Conservation (phyloP, 2,329 filamentous ascomycete genomes). For the Elsinoe necatrix region DNA sequence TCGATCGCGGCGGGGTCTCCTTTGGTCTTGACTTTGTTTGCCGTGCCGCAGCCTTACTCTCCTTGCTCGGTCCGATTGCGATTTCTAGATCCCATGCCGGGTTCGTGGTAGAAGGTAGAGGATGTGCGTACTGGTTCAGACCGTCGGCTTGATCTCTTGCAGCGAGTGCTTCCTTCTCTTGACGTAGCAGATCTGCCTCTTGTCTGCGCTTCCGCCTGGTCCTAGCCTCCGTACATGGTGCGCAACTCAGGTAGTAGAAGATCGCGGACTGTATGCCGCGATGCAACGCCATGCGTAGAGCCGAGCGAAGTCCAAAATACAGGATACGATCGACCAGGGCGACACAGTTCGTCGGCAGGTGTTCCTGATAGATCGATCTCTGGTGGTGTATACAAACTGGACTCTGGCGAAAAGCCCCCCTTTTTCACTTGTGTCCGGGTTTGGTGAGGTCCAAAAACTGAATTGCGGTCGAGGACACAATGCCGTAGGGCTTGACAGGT, state of each 20-base stretch:
- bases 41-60: constrained; percentile 30
- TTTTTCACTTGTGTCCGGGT: background rate
- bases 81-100: constrained; percentile 87
- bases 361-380: too few relatives aligned
- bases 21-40: constrained; percentile 37
- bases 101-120: constrained; percentile 80
- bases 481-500: background rate
- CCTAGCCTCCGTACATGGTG: constrained; percentile 64
- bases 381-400: too few relatives aligned
- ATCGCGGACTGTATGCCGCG: constrained; percentile 61
- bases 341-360: background rate
- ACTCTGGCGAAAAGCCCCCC: background rate
- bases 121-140: constrained; percentile 57
- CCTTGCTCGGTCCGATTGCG: constrained; percentile 55
- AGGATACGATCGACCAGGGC: background rate
- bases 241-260: constrained; percentile 70
- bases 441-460: background rate
- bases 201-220: constrained; percentile 62
- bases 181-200: constrained; percentile 59
- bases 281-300: constrained; percentile 26
- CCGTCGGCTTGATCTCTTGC: constrained; percentile 11
- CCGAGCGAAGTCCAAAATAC: background rate
- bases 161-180: constrained; percentile 52
- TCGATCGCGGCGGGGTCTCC: constrained; percentile 24
- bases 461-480: background rate